Conservation (phyloP, 1,284 basidiomycete genomes). For the Schizopora paradoxa region DNA sequence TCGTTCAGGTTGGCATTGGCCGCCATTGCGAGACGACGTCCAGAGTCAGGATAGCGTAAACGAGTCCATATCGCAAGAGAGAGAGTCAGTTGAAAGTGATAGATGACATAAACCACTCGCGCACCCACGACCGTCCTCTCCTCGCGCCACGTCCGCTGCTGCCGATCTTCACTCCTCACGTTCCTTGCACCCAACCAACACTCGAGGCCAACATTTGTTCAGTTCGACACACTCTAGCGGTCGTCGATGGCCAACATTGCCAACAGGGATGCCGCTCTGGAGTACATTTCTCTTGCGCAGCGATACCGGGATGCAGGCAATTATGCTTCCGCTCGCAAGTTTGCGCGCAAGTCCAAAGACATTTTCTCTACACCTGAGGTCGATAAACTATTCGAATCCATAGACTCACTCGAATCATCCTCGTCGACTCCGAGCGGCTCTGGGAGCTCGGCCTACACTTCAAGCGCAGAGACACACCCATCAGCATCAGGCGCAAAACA, state of each 20-base stretch:
- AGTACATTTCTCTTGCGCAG: constrained; percentile 75
- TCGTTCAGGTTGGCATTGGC: constrained; percentile 25
- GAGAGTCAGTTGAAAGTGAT: not conserved
- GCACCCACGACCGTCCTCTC: no score
- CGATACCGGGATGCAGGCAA: constrained; percentile 70
- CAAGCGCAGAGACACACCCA: constrained; percentile 59
- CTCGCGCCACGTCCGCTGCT: constrained; percentile 8
- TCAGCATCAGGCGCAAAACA: constrained; percentile 62
- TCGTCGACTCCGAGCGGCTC: constrained; percentile 31
- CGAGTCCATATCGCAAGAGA: not conserved
- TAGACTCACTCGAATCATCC: constrained; percentile 42
- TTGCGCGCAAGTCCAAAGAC: constrained; percentile 85
- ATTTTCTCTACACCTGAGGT: constrained; percentile 84
- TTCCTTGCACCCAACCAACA: no score
- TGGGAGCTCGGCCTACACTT: constrained; percentile 35
- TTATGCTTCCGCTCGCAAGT: constrained; percentile 76
- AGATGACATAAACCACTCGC: constrained; percentile 1
- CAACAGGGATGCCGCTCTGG: constrained; percentile 84
- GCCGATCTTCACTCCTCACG: no score
- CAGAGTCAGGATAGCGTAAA: not conserved
- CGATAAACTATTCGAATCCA: constrained; percentile 54
- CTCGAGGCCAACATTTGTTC: no score
- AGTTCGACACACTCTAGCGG: constrained; percentile 14
- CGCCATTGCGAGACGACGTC: not conserved
- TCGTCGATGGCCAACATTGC: constrained; percentile 59